Evolutionary conservation across 2,329 filamentous ascomycete species (phyloP).

Genomic region (Hirsutella minnesotensis): DNA sequence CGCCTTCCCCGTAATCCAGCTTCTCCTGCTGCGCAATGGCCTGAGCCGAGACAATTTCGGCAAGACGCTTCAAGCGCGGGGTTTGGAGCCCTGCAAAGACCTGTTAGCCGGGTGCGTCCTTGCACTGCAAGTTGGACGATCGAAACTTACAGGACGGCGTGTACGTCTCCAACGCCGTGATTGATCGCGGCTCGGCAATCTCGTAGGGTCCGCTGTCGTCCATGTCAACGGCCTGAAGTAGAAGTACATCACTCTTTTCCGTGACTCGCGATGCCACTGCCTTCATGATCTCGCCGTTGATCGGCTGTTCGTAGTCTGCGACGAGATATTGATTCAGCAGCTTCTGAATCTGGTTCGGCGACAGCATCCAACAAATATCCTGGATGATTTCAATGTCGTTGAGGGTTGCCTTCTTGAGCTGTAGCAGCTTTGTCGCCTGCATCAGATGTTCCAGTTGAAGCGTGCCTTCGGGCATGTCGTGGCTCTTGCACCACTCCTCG

Average conservation of each 20-base stretch:
- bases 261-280: slow-evolving; percentile 93
- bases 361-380: slow-evolving; percentile 99
- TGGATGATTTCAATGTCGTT: slow-evolving; percentile 99
- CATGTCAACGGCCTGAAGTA: slow-evolving; percentile 94
- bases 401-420: slow-evolving; percentile 96
- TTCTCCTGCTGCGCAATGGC: slow-evolving; percentile 93
- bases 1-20: slow-evolving; percentile 43
- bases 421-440: slow-evolving; percentile 97
- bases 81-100: slow-evolving; percentile 74
- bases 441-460: slow-evolving; percentile 96
- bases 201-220: slow-evolving; percentile 97
- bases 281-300: slow-evolving; percentile 99
- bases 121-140: not conserved
- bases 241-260: slow-evolving; percentile 93
- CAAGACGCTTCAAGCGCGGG: slow-evolving; percentile 82
- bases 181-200: slow-evolving; percentile 91
- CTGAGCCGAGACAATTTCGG: slow-evolving; percentile 96
- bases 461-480: slow-evolving; percentile 98
- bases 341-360: slow-evolving; percentile 98
- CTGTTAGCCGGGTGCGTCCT: not conserved
- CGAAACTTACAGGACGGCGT: slow-evolving; percentile 77
- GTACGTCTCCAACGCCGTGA: slow-evolving; percentile 94
- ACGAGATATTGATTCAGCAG: slow-evolving; percentile 97
- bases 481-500: slow-evolving; percentile 99
- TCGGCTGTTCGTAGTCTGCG: slow-evolving; percentile 97